These are phyloP conservation scores for Marasmius sp. DNA, from an alignment of 1,284 basidiomycete species.

Conservation along the genomic window DNA sequence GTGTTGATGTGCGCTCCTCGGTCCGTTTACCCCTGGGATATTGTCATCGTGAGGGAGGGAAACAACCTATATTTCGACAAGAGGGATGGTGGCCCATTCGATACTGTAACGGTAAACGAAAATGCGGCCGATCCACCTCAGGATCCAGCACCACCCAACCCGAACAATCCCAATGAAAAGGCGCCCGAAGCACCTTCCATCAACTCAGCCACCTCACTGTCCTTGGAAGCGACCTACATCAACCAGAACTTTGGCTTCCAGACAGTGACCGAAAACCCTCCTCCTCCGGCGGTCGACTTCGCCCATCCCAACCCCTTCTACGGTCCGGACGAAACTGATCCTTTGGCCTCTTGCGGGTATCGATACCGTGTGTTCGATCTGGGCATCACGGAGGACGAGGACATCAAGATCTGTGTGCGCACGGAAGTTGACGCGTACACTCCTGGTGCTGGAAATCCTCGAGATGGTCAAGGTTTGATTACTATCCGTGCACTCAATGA, in stretches of 20 bases:
- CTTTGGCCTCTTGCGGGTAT: constrained; percentile 94
- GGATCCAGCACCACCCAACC: constrained; percentile 78
- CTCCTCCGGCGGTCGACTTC: constrained; percentile 69
- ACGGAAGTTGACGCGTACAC: constrained; percentile 96
- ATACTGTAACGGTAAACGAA: constrained; percentile 98
- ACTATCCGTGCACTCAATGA: constrained; percentile 97
- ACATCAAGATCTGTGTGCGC: constrained; percentile 89
- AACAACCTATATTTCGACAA: constrained; percentile 97
- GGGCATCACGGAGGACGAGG: constrained; percentile 86
- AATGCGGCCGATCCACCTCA: constrained; percentile 95
- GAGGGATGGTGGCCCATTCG: constrained; percentile 95
- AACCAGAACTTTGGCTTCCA: constrained; percentile 99
- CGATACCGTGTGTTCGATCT: constrained; percentile 97
- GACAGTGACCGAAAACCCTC: constrained; percentile 77
- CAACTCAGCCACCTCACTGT: constrained; percentile 93
- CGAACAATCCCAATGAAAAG: constrained; percentile 73
- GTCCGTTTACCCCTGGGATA: constrained; percentile 99
- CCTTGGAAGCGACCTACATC: constrained; percentile 97
- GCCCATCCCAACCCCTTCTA: constrained; percentile 94
- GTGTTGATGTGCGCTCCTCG: constrained; percentile 96
- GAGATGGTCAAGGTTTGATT: constrained; percentile 77
- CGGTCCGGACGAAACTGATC: constrained; percentile 91
- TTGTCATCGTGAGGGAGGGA: constrained; percentile 92
- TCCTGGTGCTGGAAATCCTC: constrained; percentile 63
- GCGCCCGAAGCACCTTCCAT: constrained; percentile 74